Evolutionary conservation across 2,329 filamentous ascomycete genomes (phyloP).

Genomic region (Sordariomycetes sp.): DNA sequence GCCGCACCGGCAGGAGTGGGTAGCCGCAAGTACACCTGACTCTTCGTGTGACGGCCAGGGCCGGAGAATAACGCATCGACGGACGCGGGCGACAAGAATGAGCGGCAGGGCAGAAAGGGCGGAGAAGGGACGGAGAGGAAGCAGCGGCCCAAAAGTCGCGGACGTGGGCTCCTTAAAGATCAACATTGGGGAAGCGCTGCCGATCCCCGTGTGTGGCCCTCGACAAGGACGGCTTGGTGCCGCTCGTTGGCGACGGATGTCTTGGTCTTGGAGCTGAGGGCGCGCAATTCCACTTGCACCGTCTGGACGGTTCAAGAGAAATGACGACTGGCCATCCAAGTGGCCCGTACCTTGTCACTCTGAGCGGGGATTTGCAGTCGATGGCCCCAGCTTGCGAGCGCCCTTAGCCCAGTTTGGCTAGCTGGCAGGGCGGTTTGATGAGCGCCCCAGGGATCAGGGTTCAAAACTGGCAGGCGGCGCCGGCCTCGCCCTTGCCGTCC

Average conservation of each 20-base stretch:
- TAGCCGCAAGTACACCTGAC: not conserved
- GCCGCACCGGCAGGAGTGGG: not conserved
- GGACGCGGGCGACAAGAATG: not conserved
- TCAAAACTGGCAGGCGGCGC: not conserved
- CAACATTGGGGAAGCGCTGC: not conserved
- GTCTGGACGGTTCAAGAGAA: not conserved
- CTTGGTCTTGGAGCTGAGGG: not conserved
- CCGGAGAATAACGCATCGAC: not conserved
- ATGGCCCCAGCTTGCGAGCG: not conserved
- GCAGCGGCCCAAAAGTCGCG: not conserved
- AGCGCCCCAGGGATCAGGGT: not conserved
- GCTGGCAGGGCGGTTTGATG: not conserved
- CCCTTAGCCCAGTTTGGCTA: not conserved
- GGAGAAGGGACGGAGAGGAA: not conserved
- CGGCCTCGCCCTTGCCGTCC: not conserved
- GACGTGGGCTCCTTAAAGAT: not conserved
- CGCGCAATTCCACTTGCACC: not conserved
- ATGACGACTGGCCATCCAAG: not conserved
- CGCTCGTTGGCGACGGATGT: constrained; percentile 29
- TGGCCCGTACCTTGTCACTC: not conserved
- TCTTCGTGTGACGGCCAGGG: not conserved
- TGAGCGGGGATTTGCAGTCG: not conserved
- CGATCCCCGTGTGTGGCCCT: constrained; percentile 62
- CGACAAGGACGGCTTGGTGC: constrained; percentile 38
- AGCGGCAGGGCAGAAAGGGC: not conserved